Base-by-base conservation (phyloP, 2,329 filamentous ascomycete species). In the Botrytis medusae region DNA sequence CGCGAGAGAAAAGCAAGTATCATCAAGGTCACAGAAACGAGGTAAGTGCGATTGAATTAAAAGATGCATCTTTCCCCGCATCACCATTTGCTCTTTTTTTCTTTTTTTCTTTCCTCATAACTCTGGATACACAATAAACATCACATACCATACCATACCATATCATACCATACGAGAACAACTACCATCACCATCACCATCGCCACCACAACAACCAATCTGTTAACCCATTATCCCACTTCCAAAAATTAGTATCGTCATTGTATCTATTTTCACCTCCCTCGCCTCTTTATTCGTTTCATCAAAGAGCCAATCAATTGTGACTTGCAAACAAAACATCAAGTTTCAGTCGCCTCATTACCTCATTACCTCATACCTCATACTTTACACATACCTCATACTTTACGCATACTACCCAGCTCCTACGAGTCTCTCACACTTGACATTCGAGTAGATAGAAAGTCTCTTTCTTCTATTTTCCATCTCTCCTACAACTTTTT, bases 321-420 rank as follows among this genome's bases (percentile, higher is more conserved):
- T 22, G 20, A 22, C 32, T 51, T 51, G 61, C 40, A 44, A 44
- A 14, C n/a, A 32, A 16, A 32, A 8, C n/a, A 64, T 14, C n/a
- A 25, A 32, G 18, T n/a, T 46, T 20, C 29, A 60, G 60, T 65
- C 73, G 60, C 65, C 48, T 63, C 51, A 65, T 51, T 42, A 69
- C 64, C 68, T 72, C 73, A 60, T 57, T 57, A 70, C 72, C 42
- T 57, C 46, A 46, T 46, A 18, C 65, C 51, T 57, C 25, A 62
- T 40, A 40, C 25, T 4, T 42, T 22, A 40, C 37, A n/a, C 1
- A 25, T n/a, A 8, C 12, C 51, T 57, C 25, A 62, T 40, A 40
- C 25, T 4, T 42, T 22, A 40, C 37, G 16, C 1, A 25, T n/a
- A 8, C 12, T 4, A n/a, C 16, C 3, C 61, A 40, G 54, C 48